A percentile compares a stretch with the other conserved stretches of the same genome.
Evolutionary conservation across 2,329 filamentous ascomycete genomes (phyloP).

Genomic region (Xylariales sp.): DNA sequence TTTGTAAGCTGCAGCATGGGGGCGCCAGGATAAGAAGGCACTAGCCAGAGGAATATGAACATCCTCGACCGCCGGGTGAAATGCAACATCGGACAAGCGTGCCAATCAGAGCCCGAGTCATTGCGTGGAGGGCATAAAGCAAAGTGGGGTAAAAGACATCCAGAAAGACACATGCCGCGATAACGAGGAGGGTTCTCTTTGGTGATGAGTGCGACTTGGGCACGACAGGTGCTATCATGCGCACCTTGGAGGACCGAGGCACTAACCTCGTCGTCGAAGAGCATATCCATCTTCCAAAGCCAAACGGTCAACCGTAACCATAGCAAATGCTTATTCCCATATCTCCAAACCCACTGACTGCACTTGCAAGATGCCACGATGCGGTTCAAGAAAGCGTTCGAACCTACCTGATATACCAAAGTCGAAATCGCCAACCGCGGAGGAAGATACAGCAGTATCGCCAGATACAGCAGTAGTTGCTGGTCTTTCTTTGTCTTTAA

Average conservation of each 20-base stretch:
- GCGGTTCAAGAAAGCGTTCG: not conserved
- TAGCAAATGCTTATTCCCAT: too few relatives aligned
- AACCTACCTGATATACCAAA: constrained; percentile 8
- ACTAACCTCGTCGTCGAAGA: not conserved
- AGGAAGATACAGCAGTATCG: not conserved
- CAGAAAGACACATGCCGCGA: not conserved
- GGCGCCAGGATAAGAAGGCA: constrained; percentile 8
- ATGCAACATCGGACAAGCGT: constrained; percentile 2
- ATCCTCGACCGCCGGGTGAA: constrained; percentile 2
- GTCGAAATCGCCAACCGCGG: constrained; percentile 6
- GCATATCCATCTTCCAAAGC: not conserved
- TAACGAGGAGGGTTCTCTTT: not conserved
- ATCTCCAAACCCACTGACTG: too few relatives aligned
- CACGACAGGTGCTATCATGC: not conserved
- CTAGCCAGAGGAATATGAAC: constrained; percentile 2
- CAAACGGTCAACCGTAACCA: too few relatives aligned
- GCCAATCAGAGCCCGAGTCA: constrained; percentile 5
- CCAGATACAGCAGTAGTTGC: not conserved
- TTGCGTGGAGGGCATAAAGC: constrained; percentile 3
- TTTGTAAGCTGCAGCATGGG: constrained; percentile 19
- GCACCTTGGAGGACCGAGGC: not conserved
- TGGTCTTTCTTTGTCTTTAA: constrained; percentile 5
- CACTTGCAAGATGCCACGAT: too few relatives aligned
- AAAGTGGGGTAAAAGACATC: constrained; percentile 8
- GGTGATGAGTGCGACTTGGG: not conserved